Conservation (phyloP, 2,329 filamentous ascomycete genomes). For the Xylariomycetidae sp. region DNA sequence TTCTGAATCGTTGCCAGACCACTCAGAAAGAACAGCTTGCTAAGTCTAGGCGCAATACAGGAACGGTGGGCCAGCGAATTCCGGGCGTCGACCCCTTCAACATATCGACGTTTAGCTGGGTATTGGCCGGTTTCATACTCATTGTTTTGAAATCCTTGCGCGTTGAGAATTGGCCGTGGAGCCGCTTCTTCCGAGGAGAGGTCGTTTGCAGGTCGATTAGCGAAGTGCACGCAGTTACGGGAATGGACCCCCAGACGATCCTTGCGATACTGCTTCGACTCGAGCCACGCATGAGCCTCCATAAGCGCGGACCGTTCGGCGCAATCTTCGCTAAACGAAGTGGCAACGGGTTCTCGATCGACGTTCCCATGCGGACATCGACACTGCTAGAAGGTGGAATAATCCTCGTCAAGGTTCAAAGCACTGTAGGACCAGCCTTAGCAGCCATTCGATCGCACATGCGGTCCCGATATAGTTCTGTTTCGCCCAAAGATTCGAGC, state of each 20-base stretch:
- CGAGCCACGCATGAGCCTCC: conserved; percentile 11
- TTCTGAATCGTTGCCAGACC: no score
- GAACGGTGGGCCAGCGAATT: conserved; percentile 13
- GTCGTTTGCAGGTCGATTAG: conserved; percentile 18
- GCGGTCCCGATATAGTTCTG: no score
- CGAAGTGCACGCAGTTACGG: conserved; percentile 17
- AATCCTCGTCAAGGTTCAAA: conserved; percentile 2
- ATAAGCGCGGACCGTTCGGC: conserved; percentile 18
- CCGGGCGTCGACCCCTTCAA: conserved; percentile 24
- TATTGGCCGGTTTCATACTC: conserved; percentile 20
- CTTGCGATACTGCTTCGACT: conserved; percentile 15
- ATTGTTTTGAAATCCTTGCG: conserved; percentile 16
- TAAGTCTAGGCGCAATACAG: no score
- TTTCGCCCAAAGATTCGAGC: no score
- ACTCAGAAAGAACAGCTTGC: no score
- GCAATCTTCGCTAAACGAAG: conserved; percentile 7
- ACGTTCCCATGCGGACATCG: background rate
- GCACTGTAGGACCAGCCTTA: no score
- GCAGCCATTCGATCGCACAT: no score
- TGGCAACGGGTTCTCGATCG: conserved; percentile 2
- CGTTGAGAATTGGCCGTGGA: conserved; percentile 23
- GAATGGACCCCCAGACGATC: conserved; percentile 17
- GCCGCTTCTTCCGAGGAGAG: conserved; percentile 16
- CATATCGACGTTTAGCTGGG: conserved; percentile 19
- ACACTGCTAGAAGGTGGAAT: conserved; percentile 1